Evolutionary conservation across 805 yeast species (phyloP).

Genomic region (Scheffersomyces coipomensis): DNA sequence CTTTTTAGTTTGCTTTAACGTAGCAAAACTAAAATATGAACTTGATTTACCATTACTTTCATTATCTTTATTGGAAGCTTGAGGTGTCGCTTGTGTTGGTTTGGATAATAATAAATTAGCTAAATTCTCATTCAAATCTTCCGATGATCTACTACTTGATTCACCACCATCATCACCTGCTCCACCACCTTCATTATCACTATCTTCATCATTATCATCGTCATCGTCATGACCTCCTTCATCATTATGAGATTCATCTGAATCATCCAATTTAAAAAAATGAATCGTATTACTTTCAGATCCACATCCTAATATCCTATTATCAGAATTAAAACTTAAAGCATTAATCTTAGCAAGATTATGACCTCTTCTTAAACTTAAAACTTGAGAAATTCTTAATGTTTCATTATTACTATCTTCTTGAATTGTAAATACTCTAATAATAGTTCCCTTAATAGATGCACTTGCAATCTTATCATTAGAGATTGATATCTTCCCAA

Average conservation of each 20-base stretch:
- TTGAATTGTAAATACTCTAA: slow-evolving; percentile 29
- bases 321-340: slow-evolving; percentile 33
- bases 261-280: slow-evolving; percentile 24
- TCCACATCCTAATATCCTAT: slow-evolving; percentile 35
- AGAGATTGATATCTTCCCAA: slow-evolving; percentile 30
- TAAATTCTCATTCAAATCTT: slow-evolving; percentile 41
- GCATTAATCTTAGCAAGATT: slow-evolving; percentile 32
- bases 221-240: slow-evolving; percentile 7
- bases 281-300: slow-evolving; percentile 43
- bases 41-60: slow-evolving; percentile 7
- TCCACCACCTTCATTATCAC: slow-evolving; percentile 8
- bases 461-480: slow-evolving; percentile 37
- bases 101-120: slow-evolving; percentile 35
- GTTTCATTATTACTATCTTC: slow-evolving; percentile 8
- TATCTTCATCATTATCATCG: slow-evolving; percentile 4
- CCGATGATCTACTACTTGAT: slow-evolving; percentile 26
- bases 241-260: slow-evolving; percentile 5
- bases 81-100: slow-evolving; percentile 6
- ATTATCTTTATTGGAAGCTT: slow-evolving; percentile 6
- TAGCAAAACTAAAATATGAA: not conserved
- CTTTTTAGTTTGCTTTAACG: slow-evolving; percentile 22
- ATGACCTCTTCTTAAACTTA: slow-evolving; percentile 40
- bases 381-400: slow-evolving; percentile 24
- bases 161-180: slow-evolving; percentile 14
- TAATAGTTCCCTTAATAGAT: slow-evolving; percentile 41